These are phyloP conservation scores for Mycena vitilis DNA, from an alignment of 768 basidiomycete species.

Conservation along the genomic window DNA sequence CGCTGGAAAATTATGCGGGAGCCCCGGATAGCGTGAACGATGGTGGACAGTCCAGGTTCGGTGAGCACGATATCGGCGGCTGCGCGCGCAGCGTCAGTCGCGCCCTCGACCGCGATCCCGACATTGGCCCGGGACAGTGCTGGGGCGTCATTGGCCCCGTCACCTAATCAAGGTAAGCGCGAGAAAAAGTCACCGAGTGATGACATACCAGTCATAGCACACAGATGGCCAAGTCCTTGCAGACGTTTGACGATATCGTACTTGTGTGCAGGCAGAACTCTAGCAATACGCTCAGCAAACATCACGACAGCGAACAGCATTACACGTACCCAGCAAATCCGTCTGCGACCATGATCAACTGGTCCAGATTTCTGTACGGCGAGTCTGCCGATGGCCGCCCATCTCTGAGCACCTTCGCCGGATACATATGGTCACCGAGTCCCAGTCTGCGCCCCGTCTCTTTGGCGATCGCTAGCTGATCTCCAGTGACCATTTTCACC, in stretches of 20 bases:
- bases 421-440: slow-evolving; percentile 99
- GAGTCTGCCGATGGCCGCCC: slow-evolving; percentile 89
- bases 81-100: slow-evolving; percentile 97
- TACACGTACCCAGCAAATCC: slow-evolving; percentile 97
- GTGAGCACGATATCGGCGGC: slow-evolving; percentile 98
- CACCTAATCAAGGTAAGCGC: slow-evolving; percentile 46
- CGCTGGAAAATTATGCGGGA: slow-evolving; percentile 99
- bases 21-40: slow-evolving; percentile 97
- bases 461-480: slow-evolving; percentile 98
- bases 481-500: slow-evolving; percentile 99
- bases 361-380: slow-evolving; percentile 86
- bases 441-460: slow-evolving; percentile 98
- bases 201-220: slow-evolving; percentile 90
- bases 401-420: slow-evolving; percentile 96
- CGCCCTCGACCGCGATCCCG: slow-evolving; percentile 99
- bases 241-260: slow-evolving; percentile 99
- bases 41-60: slow-evolving; percentile 98
- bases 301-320: slow-evolving; percentile 68
- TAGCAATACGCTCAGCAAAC: not conserved
- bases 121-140: slow-evolving; percentile 98
- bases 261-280: slow-evolving; percentile 70
- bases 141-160: slow-evolving; percentile 98
- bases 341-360: slow-evolving; percentile 99
- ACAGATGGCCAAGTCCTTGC: slow-evolving; percentile 94
- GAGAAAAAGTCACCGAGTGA: not conserved